Base-by-base conservation (phyloP, 208 protist genomes). In the Crithidia expoeki region DNA sequence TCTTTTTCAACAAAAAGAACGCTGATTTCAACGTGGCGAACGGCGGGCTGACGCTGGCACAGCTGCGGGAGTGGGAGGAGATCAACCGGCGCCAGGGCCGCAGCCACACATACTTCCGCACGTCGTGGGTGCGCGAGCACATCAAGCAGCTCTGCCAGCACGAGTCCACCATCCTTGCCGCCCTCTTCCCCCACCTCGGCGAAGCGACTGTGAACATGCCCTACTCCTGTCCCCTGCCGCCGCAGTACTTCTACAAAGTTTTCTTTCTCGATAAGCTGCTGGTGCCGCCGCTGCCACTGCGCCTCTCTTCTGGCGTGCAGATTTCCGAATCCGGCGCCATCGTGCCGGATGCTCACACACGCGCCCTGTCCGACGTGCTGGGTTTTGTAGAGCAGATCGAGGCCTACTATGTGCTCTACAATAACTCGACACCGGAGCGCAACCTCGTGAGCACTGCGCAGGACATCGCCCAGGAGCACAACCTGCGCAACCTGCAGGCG, bases 221-320 rank as follows among this genome's bases (percentile, higher is more conserved):
- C 28, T 81, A 84, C 65, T 52, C 58, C 66, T 84, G 72, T 68
- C 66, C 86, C 23, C 55, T 96, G 40, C 81, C 82, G 10, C 64
- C 84, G 3, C 67, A 65, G 33, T 72, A 88, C 42, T 72, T 86
- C 71, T 94, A 95, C 77, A 92, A 89, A 56, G 84, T 90, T 1
- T 93, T 94, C 78, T 96, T 96, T 65, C 55, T 94, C 0, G 89
- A 96, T 72, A 91, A 89, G 68, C 53, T 96, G 58, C 84, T 96
- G 30, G 92, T 96, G 44, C 86, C 89, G 19, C 89, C 92, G 64
- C 81, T 96, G 33, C 82, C 89, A 3, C 75, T 94, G 47, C 87
- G 92, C n/a, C 82, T 96, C 52, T 90, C 89, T 10, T 86, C 80
- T 11, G 92, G 92, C 16, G 74, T 92, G 38, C 84, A 90, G 71